Conservation (phyloP, 306 rosid species). For the Vigna trinervia region DNA sequence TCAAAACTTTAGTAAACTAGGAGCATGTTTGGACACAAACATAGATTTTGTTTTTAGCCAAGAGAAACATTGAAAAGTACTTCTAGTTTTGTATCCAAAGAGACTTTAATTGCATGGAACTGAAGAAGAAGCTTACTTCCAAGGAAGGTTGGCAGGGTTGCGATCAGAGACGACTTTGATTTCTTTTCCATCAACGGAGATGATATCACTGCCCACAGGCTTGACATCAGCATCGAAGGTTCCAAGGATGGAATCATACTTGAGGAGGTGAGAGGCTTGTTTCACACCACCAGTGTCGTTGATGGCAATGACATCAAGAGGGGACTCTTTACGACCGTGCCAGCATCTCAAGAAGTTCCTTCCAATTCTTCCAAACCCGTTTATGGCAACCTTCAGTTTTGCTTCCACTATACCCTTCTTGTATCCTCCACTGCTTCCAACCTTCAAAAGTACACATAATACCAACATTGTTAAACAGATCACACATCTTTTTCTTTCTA, state of each 20-base stretch:
- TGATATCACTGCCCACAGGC: conserved; percentile 67
- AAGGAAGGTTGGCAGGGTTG: conserved; percentile 84
- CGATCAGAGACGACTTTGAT: conserved; percentile 88
- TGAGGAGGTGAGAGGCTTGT: conserved; percentile 99
- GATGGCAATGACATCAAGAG: conserved; percentile 91
- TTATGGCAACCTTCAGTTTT: conserved; percentile 90
- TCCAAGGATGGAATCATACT: conserved; percentile 96
- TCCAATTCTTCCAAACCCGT: conserved; percentile 96
- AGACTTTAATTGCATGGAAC: neutral
- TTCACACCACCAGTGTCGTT: conserved; percentile 95
- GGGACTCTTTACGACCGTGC: conserved; percentile 97
- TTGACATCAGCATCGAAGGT: conserved; percentile 94
- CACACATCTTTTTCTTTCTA: neutral
- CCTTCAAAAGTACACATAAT: conserved; percentile 48
- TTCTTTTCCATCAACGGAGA: conserved; percentile 90
- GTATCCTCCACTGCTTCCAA: conserved; percentile 67
- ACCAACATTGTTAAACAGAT: conserved; percentile 16
- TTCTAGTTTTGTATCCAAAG: no score
- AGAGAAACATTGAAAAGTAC: neutral
- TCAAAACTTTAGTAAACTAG: neutral
- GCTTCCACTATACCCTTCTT: conserved; percentile 76
- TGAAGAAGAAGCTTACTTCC: conserved; percentile 69
- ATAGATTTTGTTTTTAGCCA: no score
- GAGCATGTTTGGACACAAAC: no score
- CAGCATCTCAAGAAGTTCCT: conserved; percentile 97